Conservation (phyloP, 1,284 basidiomycete genomes). For the Polyporus tsugae region DNA sequence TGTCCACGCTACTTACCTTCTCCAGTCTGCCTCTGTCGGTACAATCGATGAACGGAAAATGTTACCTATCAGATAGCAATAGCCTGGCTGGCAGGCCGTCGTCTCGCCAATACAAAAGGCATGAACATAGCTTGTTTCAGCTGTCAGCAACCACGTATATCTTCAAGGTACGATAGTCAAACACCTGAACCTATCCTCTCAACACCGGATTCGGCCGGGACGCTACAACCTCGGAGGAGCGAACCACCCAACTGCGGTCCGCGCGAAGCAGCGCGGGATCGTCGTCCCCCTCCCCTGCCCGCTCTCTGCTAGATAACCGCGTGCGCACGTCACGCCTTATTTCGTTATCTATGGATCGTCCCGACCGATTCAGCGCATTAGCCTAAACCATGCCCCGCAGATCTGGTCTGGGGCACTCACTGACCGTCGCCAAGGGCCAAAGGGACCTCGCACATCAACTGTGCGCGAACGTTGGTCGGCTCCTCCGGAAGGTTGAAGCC, state of each 20-base stretch:
- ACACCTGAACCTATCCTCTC: background rate
- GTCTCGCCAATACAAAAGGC: background rate
- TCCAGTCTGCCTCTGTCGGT: background rate
- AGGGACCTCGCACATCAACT: background rate
- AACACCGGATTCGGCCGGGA: background rate
- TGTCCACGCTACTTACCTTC: background rate
- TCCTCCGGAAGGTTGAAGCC: background rate
- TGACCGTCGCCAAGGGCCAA: background rate
- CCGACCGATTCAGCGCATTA: background rate
- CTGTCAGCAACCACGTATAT: background rate
- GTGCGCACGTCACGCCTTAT: background rate
- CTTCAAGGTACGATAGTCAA: background rate
- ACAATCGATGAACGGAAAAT: background rate
- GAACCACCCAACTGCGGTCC: background rate
- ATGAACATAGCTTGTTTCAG: background rate
- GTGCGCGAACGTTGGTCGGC: background rate
- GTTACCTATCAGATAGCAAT: background rate
- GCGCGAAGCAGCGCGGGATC: background rate
- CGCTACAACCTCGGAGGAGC: constrained; percentile 6
- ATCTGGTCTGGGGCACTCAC: background rate
- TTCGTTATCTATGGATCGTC: constrained; percentile 2
- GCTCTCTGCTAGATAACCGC: background rate
- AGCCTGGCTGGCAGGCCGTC: background rate
- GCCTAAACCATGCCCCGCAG: constrained; percentile 1
- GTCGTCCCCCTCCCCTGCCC: background rate